Base-by-base conservation (phyloP, 805 yeast species). In the Isabelozyma gotoi region DNA sequence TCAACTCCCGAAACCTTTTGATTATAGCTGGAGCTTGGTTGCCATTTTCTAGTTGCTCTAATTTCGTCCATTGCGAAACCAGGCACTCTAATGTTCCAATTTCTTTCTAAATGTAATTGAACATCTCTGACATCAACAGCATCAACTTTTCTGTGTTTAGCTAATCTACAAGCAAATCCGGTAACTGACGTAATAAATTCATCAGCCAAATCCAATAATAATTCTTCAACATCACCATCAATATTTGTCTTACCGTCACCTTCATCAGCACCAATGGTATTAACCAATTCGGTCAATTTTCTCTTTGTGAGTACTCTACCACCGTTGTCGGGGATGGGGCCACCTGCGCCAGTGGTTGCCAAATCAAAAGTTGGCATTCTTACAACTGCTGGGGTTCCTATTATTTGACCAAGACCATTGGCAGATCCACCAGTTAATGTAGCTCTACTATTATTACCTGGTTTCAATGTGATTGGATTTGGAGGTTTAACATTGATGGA, bases 171-270 rank as follows among this genome's bases (percentile, higher is more conserved):
- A 0, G 98, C 96, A 70, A 94, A 94, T 2, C 89, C 75, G 0
- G 97, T 90, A 2, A 95, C 96, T 38, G 88, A 84, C 6, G 86
- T 79, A 12, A 94, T 94, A 59, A 94, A 94, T 59, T 94, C 98
- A 64, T 94, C 99, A 0, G 99, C 97, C 38, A 94, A 69, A 63
- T 94, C 99, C 36, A 94, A 72, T 29, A 94, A 68, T 33, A 94
- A 68, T 53, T 92, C 98, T 63, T 91, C 97, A 14, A 89, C 96
- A 64, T 94, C 97, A 19, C 97, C 98, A 63, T 92, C 99, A 44
- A 94, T 86, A 4, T 78, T 77, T 5, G 96, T 83, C 55, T 90
- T 96, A 14, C 92, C 86, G 59, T 92, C 97, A 34, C 96, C 97
- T 62, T 85, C 94, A 60, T 86, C 92, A 2, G 84, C 80, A 5